A percentile compares a stretch with the other conserved stretches of the same genome.
Evolutionary conservation across 495 filamentous ascomycete species (phyloP).

Genomic region (Aspergillus olivimuriae): DNA sequence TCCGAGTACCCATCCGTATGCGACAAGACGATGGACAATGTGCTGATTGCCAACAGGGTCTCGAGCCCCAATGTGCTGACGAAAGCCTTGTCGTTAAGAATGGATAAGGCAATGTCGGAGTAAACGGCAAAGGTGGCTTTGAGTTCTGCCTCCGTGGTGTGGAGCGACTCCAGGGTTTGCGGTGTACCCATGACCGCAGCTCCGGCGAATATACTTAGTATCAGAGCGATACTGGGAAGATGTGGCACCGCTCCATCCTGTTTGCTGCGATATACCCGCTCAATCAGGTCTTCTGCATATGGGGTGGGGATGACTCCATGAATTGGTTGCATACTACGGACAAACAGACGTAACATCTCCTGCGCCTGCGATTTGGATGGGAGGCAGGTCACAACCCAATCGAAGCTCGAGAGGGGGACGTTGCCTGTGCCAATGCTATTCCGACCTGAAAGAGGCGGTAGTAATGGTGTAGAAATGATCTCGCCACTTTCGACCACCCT

Average conservation of each 20-base stretch:
- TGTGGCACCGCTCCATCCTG: conserved; percentile 14
- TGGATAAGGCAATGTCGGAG: conserved; percentile 10
- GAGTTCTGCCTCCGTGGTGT: conserved; percentile 15
- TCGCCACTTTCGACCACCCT: no score
- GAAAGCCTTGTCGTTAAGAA: conserved; percentile 18
- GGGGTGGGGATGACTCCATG: conserved; percentile 26
- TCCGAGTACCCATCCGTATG: conserved; percentile 18
- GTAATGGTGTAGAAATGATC: no score
- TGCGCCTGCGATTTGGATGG: no score
- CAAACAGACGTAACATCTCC: no score
- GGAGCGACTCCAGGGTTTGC: conserved; percentile 12
- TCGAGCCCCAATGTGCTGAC: conserved; percentile 22
- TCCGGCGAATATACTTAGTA: conserved; percentile 23
- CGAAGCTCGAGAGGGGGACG: no score
- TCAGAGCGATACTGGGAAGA: conserved; percentile 10
- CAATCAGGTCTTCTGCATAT: conserved; percentile 13
- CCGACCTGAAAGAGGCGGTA: no score
- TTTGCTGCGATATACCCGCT: conserved; percentile 17
- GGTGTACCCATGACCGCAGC: conserved; percentile 19
- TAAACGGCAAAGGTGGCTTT: conserved; percentile 19
- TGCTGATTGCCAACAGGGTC: conserved; percentile 18
- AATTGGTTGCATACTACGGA: no score
- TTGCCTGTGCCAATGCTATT: no score
- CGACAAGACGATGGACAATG: conserved; percentile 13
- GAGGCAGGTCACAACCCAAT: no score